phyloP scores from a whole-genome alignment of 2,329 filamentous ascomycete genomes.

The Microsporum audouinii region DNA sequence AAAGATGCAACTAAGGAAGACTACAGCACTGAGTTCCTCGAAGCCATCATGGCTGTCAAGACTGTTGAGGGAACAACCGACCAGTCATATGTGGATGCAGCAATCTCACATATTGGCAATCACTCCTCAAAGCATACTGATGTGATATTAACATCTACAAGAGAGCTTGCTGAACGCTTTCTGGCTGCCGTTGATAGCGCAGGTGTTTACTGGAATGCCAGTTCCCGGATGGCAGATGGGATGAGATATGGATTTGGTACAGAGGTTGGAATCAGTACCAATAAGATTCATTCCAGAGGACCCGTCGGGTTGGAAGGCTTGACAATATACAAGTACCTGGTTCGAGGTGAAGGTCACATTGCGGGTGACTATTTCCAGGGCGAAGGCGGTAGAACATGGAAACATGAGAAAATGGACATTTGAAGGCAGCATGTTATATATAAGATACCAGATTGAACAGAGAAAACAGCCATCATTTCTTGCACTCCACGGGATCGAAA shows the following conservation, averaged over 20 bases:
- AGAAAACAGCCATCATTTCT: not conserved
- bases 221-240: slow-evolving; percentile 85
- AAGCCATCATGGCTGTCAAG: slow-evolving; percentile 73
- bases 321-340: slow-evolving; percentile 94
- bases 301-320: slow-evolving; percentile 89
- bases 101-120: slow-evolving; percentile 77
- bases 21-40: slow-evolving; percentile 81
- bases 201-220: slow-evolving; percentile 94
- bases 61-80: slow-evolving; percentile 44
- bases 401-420: slow-evolving; percentile 41
- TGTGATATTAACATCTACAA: slow-evolving; percentile 64
- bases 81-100: slow-evolving; percentile 47
- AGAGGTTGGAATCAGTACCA: slow-evolving; percentile 95
- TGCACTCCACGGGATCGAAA: not conserved
- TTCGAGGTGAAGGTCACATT: slow-evolving; percentile 73
- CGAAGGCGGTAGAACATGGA: slow-evolving; percentile 43
- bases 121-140: slow-evolving; percentile 95
- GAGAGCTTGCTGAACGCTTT: slow-evolving; percentile 62
- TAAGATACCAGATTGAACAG: not conserved
- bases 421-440: not conserved
- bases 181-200: slow-evolving; percentile 77
- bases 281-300: slow-evolving; percentile 91
- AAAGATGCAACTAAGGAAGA: slow-evolving; percentile 58
- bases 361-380: slow-evolving; percentile 57
- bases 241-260: slow-evolving; percentile 97